Base-by-base conservation (phyloP, 2,329 filamentous ascomycete genomes). In the Clarireedia paspali region DNA sequence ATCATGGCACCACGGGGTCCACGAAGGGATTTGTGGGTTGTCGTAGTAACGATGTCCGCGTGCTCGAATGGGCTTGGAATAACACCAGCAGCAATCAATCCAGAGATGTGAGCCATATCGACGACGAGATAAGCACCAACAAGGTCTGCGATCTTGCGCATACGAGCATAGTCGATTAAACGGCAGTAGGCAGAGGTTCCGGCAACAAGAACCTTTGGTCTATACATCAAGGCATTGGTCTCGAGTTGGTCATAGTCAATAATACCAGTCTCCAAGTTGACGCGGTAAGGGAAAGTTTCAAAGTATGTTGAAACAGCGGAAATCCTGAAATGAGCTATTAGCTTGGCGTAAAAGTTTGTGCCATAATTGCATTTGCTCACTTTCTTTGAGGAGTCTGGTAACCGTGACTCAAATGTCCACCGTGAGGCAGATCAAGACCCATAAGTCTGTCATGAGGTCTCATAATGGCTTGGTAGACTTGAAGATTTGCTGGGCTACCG, bases 1-100 rank as follows among this genome's bases (percentile, higher is more conserved):
- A 99, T 99, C 94, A 99, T 99, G 71, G 94, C 94, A 70, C 94
- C 94, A 72, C 94, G 90, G 58, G 94, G 94, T 58, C 94, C 94
- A 75, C 94, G 91, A 66, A 99, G 88, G 55, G 91, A 96, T 83
- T 99, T 99, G 85, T 99, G 94, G 47, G 94, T 99, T 60, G 94
- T 99, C 61, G 94, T 99, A 61, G 94, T 99, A 66, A 99, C 94
- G 57, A 99, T 87, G 71, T 99, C 94, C 64, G 94, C 92, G 73
- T 95, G 79, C 62, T 84, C 79, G 78, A 99, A 99, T 46, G 94
- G 94, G 49, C 89, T 91, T 61, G 91, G 90, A 70, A 97, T 94
- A 65, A 96, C 94, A 66, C 86, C 88, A 59, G 91, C 90, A 50
- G 94, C 91, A 62, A 99, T 88, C 49, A 99, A 84, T 69, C 94